Base-by-base conservation (phyloP, 371 early-diverging fungal genomes). In the Apophysomyces elegans region DNA sequence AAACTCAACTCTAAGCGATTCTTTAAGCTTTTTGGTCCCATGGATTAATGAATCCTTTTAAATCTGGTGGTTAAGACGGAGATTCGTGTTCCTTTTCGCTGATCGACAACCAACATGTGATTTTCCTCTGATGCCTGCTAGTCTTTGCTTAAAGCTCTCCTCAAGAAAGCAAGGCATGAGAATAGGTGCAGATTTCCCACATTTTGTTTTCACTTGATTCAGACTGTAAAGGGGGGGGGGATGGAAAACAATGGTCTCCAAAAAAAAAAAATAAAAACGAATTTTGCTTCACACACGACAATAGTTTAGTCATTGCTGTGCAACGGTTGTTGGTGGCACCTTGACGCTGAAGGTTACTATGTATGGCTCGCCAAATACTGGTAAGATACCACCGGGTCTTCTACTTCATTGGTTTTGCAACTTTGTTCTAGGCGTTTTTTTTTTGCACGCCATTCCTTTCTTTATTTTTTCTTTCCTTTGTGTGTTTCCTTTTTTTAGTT, bases 351-450 rank as follows among this genome's bases (percentile, higher is more conserved):
- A 50, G 11, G 5, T 9, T 21, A 21, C n/a, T 21, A 21, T 50
- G 21, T 50, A 50, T 8, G 7, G 54, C 54, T 50, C 54, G 21
- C 21, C 54, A 50, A 50, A 21, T 50, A 50, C 21, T 2, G 5
- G 9, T n/a, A 21, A 18, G 32, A 26, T 26, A 26, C 9, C 54
- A 21, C 54, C 54, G 16, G 54, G 54, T 50, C 7, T 50, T 50
- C 21, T 50, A 50, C 21, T 50, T 26, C 54, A 50, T 50, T 50
- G 21, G 54, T 50, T 50, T 50, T 16, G 21, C 54, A 50, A 50
- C 54, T 50, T 50, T 50, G 54, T 50, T 50, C 54, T 50, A 50
- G 54, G 54, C 54, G 54, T 50, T 18, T 50, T 45, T 50, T 45
- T 18, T 50, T 50, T 50, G 54, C 54, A 50, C 54, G 54, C 54